Conservation (phyloP, 495 filamentous ascomycete genomes). For the Collariella sp. region DNA sequence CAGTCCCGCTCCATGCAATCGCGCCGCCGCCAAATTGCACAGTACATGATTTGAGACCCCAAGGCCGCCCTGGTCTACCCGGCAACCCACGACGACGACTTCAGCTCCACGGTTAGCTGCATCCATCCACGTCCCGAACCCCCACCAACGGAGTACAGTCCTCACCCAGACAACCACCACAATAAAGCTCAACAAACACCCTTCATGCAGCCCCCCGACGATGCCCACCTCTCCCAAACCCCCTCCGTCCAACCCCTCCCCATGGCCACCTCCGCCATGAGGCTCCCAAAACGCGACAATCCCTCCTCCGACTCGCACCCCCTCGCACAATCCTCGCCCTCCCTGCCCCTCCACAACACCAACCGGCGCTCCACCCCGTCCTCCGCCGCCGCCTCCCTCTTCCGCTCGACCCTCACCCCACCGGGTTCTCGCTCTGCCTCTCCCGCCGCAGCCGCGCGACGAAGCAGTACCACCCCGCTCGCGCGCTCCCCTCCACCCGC, state of each 20-base stretch:
- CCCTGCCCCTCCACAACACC: constrained; percentile 41
- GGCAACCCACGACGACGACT: too few species aligned
- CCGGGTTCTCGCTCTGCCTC: constrained; percentile 50
- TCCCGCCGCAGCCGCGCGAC: constrained; percentile 42
- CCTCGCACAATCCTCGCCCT: constrained; percentile 36
- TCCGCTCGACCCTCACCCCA: constrained; percentile 48
- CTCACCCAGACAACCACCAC: too few species aligned
- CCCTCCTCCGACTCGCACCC: constrained; percentile 25
- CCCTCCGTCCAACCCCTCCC: constrained; percentile 36
- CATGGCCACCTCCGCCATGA: constrained; percentile 34
- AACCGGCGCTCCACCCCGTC: constrained; percentile 25
- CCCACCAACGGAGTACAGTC: too few species aligned
- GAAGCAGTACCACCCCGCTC: constrained; percentile 17
- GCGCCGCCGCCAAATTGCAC: too few species aligned
- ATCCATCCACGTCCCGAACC: neutral
- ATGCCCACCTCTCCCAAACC: constrained; percentile 33
- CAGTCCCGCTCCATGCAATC: too few species aligned
- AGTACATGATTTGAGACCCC: too few species aligned
- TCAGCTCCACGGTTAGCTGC: too few species aligned
- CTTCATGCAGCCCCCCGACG: constrained; percentile 39
- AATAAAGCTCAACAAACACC: neutral
- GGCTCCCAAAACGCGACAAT: constrained; percentile 27
- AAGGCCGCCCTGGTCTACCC: too few species aligned
- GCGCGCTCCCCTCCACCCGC: constrained; percentile 32
- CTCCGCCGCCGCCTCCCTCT: constrained; percentile 42